Evolutionary conservation across 805 yeast species (phyloP).

Genomic region (Metschnikowia anglica): DNA sequence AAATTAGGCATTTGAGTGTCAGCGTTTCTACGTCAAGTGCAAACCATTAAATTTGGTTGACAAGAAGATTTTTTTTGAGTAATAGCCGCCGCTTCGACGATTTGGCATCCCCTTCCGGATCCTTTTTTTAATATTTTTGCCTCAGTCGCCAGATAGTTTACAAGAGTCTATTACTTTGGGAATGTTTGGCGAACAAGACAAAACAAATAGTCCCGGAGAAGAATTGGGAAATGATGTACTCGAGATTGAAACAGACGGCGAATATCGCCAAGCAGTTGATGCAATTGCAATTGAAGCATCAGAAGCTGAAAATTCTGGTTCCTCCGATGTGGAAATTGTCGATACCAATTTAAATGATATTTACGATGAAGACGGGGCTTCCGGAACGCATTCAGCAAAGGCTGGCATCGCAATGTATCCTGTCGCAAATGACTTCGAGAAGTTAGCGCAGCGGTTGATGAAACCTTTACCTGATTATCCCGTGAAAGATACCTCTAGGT

Average conservation of each 20-base stretch:
- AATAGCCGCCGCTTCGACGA: too few relatives aligned
- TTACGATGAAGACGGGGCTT: neutral
- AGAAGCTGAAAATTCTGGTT: conserved; percentile 20
- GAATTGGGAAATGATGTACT: neutral
- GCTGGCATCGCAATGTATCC: conserved; percentile 15
- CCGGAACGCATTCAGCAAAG: neutral
- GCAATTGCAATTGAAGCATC: conserved; percentile 12
- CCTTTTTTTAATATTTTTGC: too few relatives aligned
- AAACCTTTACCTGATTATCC: conserved; percentile 43
- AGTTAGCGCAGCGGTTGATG: conserved; percentile 32
- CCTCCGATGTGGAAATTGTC: conserved; percentile 16
- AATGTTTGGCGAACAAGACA: conserved; percentile 2
- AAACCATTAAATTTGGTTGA: too few relatives aligned
- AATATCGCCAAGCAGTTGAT: conserved; percentile 1
- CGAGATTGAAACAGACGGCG: conserved; percentile 1
- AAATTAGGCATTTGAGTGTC: too few relatives aligned
- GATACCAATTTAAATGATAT: conserved; percentile 16
- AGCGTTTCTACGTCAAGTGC: too few relatives aligned
- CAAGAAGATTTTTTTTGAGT: too few relatives aligned
- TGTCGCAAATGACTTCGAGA: conserved; percentile 32
- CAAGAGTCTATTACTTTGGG: neutral
- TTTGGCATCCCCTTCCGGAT: too few relatives aligned
- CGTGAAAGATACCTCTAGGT: conserved; percentile 30
- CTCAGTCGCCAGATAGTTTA: too few relatives aligned
- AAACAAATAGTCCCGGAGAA: neutral